These are phyloP conservation scores for Botryotinia calthae DNA, from an alignment of 2,329 filamentous ascomycete genomes.

Conservation along the genomic window DNA sequence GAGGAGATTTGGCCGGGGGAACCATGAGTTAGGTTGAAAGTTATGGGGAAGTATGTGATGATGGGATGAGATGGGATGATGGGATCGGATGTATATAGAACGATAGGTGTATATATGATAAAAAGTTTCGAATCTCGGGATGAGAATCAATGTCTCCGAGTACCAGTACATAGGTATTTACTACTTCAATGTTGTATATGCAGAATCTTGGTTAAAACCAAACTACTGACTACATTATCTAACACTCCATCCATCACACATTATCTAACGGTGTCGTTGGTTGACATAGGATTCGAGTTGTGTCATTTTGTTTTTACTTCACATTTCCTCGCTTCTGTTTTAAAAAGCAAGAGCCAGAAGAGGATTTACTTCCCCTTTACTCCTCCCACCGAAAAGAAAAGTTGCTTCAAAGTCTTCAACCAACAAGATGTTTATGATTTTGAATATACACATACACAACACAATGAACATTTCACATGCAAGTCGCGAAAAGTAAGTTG, in stretches of 20 bases:
- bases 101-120: not conserved
- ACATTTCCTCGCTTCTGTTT: too few relatives aligned
- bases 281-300: too few relatives aligned
- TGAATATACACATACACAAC: not conserved
- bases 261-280: not conserved
- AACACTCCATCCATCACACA: not conserved
- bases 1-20: slow-evolving; percentile 62
- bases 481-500: not conserved
- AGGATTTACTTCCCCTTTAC: not conserved
- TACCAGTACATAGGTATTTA: not conserved
- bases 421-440: too few relatives aligned
- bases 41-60: too few relatives aligned
- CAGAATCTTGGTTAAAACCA: not conserved
- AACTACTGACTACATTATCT: not conserved
- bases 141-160: not conserved
- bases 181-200: not conserved
- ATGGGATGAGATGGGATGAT: not conserved
- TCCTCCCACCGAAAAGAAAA: not conserved
- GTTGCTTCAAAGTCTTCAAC: not conserved
- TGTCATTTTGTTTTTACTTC: too few relatives aligned
- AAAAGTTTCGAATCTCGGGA: not conserved
- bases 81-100: not conserved
- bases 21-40: slow-evolving; percentile 20
- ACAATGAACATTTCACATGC: not conserved
- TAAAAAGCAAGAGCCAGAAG: not conserved